phyloP scores from a whole-genome alignment of 2,329 filamentous ascomycete species.

The Ascochyta lentis region DNA sequence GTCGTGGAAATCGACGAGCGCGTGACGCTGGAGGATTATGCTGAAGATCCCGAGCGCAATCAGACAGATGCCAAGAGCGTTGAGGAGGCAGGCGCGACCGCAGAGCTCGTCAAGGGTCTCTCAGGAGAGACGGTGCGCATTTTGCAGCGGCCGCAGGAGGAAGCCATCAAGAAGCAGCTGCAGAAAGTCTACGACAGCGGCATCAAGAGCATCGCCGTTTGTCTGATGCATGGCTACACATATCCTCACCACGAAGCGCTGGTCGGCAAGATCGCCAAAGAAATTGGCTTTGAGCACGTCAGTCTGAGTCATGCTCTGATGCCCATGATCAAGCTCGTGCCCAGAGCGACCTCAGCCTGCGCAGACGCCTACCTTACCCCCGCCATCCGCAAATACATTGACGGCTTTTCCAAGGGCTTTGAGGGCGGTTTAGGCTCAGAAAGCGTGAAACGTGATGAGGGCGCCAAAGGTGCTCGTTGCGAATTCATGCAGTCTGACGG shows the following conservation, averaged over 20 bases:
- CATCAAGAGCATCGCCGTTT: slow-evolving; percentile 84
- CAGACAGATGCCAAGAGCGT: slow-evolving; percentile 63
- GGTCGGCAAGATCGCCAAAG: slow-evolving; percentile 75
- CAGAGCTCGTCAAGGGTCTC: slow-evolving; percentile 71
- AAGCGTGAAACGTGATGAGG: slow-evolving; percentile 71
- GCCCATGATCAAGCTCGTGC: slow-evolving; percentile 87
- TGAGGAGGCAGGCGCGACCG: slow-evolving; percentile 52
- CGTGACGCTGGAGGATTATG: slow-evolving; percentile 90
- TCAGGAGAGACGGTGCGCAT: slow-evolving; percentile 79
- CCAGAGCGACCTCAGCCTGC: slow-evolving; percentile 76
- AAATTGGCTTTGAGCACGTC: slow-evolving; percentile 84
- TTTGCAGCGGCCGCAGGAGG: slow-evolving; percentile 66
- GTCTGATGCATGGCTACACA: slow-evolving; percentile 90
- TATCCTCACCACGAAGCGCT: slow-evolving; percentile 85
- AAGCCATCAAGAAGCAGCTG: slow-evolving; percentile 65
- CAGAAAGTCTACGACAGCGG: slow-evolving; percentile 72
- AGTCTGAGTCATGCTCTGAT: slow-evolving; percentile 81
- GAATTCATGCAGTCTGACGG: slow-evolving; percentile 96
- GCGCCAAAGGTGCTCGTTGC: slow-evolving; percentile 75
- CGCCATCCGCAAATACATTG: slow-evolving; percentile 77
- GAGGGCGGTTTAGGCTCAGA: slow-evolving; percentile 78
- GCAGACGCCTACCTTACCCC: slow-evolving; percentile 83
- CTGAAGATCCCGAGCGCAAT: slow-evolving; percentile 77
- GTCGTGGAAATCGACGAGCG: slow-evolving; percentile 92
- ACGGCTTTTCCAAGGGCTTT: slow-evolving; percentile 81